Base-by-base conservation (phyloP, 2,329 filamentous ascomycete species). In the Pseudonectria buxi region DNA sequence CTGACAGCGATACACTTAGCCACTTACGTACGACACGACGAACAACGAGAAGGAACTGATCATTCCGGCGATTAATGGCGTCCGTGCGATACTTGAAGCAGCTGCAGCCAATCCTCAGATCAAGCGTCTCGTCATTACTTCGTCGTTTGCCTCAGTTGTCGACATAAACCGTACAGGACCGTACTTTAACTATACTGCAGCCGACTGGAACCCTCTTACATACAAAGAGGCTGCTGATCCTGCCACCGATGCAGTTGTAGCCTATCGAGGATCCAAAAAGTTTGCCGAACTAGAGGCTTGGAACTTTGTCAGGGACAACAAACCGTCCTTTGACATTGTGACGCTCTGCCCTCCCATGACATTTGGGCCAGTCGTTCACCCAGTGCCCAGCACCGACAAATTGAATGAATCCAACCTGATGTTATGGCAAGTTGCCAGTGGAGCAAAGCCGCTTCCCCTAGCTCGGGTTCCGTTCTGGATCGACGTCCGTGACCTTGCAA, bases 81-180 rank as follows among this genome's bases (percentile, higher is more conserved):
- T 68, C 2, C 56, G 52, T 4, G 58, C 64, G 0, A 56, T 72
- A 13, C 47, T 72, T 7, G 52, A 54, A 5, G 62, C 63, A 2
- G 48, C 51, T 5, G 43, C 50, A 7, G 28, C 39, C 4, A 44
- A 41, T 18, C 37, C 45, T 1, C 41, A 33, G 2, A 46, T 62
- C 24, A 49, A 42, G 10, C 56, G 58, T 6, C 28, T 66, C 25
- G 61, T 79, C 29, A 72, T 84, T 44, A 83, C 79, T 1, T 82
- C 77, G 3, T 83, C 78, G 2, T 84, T 83, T 47, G 80, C 79
- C n/a, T 67, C 78, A 0, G 79, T 84, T 13, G 49, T 81, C 32
- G 66, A 82, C 45, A 45, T 59, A 2, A 50, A 47, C 28, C 67
- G 70, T 36, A 68, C 68, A 15, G 63, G 58, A 16, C 64, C 71